Percentiles rank a stretch among this genome's conserved stretches.
Evolutionary conservation across 805 yeast species (phyloP).

Genomic region (Debaryomyces maramus): DNA sequence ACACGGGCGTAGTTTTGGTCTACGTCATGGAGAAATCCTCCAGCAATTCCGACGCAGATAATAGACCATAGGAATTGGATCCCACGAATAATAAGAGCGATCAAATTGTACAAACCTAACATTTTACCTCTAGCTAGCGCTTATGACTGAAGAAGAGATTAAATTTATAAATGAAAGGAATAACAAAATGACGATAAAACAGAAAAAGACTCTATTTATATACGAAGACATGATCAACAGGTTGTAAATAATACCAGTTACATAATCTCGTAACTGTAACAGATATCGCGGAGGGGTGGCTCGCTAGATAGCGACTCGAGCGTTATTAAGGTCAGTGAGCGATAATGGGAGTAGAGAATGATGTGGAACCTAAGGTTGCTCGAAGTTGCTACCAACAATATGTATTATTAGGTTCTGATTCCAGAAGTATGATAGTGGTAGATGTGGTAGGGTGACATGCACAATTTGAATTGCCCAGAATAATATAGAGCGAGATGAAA

Average conservation of each 20-base stretch:
- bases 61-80: conserved; percentile 1
- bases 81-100: background rate
- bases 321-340: too few relatives aligned
- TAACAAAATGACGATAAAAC: background rate
- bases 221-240: background rate
- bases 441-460: too few relatives aligned
- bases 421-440: too few relatives aligned
- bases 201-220: background rate
- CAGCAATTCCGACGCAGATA: conserved; percentile 7
- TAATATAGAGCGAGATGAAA: too few relatives aligned
- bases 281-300: too few relatives aligned
- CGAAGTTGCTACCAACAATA: too few relatives aligned
- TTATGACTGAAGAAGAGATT: too few relatives aligned
- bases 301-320: too few relatives aligned
- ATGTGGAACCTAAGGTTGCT: too few relatives aligned
- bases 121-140: background rate
- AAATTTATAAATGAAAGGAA: background rate
- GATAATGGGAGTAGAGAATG: too few relatives aligned
- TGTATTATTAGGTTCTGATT: too few relatives aligned
- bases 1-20: conserved; percentile 2
- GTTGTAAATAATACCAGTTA: background rate
- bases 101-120: background rate
- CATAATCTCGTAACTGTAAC: background rate
- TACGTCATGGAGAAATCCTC: conserved; percentile 1
- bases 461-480: too few relatives aligned